phyloP scores from a whole-genome alignment of 2,329 filamentous ascomycete genomes.

The Pyrenophora tritici-repentis region DNA sequence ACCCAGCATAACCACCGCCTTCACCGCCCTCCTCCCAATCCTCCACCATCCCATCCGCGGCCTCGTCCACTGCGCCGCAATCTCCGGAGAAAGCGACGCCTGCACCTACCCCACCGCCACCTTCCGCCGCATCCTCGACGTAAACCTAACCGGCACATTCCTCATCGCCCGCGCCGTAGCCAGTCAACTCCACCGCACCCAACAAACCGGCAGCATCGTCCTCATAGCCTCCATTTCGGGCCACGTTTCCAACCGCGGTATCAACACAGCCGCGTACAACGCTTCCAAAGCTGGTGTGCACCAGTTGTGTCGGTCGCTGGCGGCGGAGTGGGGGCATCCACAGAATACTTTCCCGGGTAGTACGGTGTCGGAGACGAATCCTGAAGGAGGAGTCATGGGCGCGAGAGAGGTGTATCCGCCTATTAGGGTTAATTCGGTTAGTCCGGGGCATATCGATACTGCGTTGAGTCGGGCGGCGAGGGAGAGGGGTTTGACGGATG shows the following conservation, averaged over 20 bases:
- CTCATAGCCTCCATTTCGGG: constrained; percentile 49
- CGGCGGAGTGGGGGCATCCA: constrained; percentile 54
- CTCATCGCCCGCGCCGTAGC: constrained; percentile 42
- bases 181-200: constrained; percentile 36
- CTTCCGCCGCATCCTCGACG: constrained; percentile 45
- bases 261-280: constrained; percentile 57
- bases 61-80: constrained; percentile 36
- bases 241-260: constrained; percentile 42
- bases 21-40: constrained; percentile 11
- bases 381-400: constrained; percentile 12
- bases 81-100: constrained; percentile 39
- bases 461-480: constrained; percentile 38
- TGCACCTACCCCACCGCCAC: constrained; percentile 39
- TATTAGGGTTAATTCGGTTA: constrained; percentile 59
- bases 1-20: constrained; percentile 15
- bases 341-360: constrained; percentile 50
- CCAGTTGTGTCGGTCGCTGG: constrained; percentile 57
- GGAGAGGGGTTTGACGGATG: constrained; percentile 36
- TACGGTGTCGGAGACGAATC: constrained; percentile 24
- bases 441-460: constrained; percentile 61
- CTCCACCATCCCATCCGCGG: constrained; percentile 31
- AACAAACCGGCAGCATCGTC: constrained; percentile 44
- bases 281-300: constrained; percentile 60
- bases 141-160: constrained; percentile 48
- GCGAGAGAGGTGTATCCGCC: constrained; percentile 35